Conservation (phyloP, 2,329 filamentous ascomycete genomes). For the Chaetothyriales sp. region DNA sequence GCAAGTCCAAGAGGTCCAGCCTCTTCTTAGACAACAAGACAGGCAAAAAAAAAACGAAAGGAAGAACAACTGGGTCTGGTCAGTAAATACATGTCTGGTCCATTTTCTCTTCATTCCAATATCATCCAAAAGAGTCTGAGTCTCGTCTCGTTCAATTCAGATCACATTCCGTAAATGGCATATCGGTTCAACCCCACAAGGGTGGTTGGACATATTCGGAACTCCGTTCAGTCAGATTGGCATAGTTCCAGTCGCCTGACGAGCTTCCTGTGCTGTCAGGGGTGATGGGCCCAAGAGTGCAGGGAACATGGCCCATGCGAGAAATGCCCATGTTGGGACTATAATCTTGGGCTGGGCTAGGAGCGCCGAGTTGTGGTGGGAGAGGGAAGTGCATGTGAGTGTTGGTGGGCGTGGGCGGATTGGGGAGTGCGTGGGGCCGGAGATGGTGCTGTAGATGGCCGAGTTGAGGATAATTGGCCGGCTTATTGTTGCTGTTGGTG, state of each 20-base stretch:
- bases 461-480: not conserved
- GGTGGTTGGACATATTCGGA: conserved; percentile 35
- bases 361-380: not conserved
- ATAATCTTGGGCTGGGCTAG: conserved; percentile 5
- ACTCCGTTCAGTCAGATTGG: conserved; percentile 31
- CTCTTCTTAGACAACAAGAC: no score
- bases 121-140: no score
- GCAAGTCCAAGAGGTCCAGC: no score
- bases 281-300: conserved; percentile 24
- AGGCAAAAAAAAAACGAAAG: no score
- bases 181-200: conserved; percentile 21
- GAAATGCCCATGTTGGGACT: conserved; percentile 5
- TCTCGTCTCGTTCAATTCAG: not conserved
- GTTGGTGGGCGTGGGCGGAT: not conserved
- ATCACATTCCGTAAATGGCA: no score
- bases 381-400: conserved; percentile 6
- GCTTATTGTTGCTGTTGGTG: not conserved
- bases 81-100: not conserved
- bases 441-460: not conserved
- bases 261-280: conserved; percentile 27
- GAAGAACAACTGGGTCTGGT: not conserved
- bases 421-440: not conserved
- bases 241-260: conserved; percentile 32
- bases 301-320: not conserved
- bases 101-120: not conserved